Conservation (phyloP, 768 basidiomycete genomes). For the Daedaleopsis sinensis region DNA sequence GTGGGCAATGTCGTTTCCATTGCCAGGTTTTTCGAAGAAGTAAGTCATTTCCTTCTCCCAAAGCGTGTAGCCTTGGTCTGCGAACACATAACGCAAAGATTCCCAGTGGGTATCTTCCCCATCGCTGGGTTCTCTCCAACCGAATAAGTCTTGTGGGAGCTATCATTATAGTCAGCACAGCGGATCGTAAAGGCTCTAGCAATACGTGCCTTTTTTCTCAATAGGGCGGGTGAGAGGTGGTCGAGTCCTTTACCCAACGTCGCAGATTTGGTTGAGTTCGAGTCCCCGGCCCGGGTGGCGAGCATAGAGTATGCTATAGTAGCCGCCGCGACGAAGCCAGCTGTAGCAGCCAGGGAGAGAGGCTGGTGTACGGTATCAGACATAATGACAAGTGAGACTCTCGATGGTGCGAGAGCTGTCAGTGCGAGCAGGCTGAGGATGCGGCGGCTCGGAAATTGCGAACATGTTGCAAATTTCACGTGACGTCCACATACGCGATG, state of each 20-base stretch:
- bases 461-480: no score
- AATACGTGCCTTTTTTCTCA: no score
- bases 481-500: no score
- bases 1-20: not conserved
- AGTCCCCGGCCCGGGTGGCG: not conserved
- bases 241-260: not conserved
- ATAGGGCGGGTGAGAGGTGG: not conserved
- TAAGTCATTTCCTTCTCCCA: not conserved
- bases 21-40: not conserved
- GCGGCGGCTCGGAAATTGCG: no score
- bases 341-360: not conserved
- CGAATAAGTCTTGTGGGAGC: not conserved
- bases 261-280: not conserved
- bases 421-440: no score
- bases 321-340: not conserved
- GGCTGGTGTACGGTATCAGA: not conserved
- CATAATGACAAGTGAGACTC: no score
- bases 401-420: no score
- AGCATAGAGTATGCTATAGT: not conserved
- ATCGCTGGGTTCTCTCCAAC: not conserved
- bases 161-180: not conserved
- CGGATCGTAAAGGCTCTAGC: no score
- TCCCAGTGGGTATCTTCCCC: not conserved
- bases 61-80: not conserved
- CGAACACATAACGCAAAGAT: not conserved